phyloP scores from a whole-genome alignment of 805 yeast species.

The Nakazawaea ishiwadae region DNA sequence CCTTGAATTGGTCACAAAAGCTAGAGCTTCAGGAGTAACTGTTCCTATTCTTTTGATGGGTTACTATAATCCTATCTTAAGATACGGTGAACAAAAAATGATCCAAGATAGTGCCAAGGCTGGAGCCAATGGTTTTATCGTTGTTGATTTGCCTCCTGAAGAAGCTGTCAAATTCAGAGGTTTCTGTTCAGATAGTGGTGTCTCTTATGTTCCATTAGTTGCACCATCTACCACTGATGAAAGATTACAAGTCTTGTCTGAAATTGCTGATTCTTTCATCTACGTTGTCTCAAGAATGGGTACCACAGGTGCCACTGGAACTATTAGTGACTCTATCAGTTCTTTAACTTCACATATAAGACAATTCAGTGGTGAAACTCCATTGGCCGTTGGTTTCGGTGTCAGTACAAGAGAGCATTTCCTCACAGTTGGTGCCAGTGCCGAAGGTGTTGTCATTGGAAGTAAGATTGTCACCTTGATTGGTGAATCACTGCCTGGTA shows the following conservation, averaged over 20 bases:
- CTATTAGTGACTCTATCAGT: slow-evolving; percentile 58
- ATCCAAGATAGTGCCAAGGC: slow-evolving; percentile 74
- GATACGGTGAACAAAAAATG: slow-evolving; percentile 83
- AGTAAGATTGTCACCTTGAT: slow-evolving; percentile 72
- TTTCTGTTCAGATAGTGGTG: slow-evolving; percentile 58
- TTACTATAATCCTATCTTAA: slow-evolving; percentile 90
- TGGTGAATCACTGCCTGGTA: slow-evolving; percentile 56
- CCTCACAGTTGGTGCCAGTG: slow-evolving; percentile 64
- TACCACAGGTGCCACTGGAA: slow-evolving; percentile 83
- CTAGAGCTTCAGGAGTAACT: slow-evolving; percentile 79
- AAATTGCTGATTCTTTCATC: slow-evolving; percentile 91
- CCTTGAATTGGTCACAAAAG: slow-evolving; percentile 66
- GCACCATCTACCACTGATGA: slow-evolving; percentile 97
- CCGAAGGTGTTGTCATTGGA: slow-evolving; percentile 98
- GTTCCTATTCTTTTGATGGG: slow-evolving; percentile 95
- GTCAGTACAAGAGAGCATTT: slow-evolving; percentile 92
- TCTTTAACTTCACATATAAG: slow-evolving; percentile 73
- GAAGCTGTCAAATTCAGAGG: slow-evolving; percentile 88
- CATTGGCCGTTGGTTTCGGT: slow-evolving; percentile 96
- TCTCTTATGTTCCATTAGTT: slow-evolving; percentile 87
- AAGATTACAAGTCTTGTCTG: slow-evolving; percentile 70
- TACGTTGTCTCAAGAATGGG: slow-evolving; percentile 99
- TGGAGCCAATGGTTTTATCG: slow-evolving; percentile 92
- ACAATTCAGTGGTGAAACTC: slow-evolving; percentile 65
- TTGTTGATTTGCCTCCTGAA: slow-evolving; percentile 97